Percentiles rank a stretch among this genome's conserved stretches.
Conservation (phyloP, 2,329 filamentous ascomycete genomes). For the Exserohilum rostratum region DNA sequence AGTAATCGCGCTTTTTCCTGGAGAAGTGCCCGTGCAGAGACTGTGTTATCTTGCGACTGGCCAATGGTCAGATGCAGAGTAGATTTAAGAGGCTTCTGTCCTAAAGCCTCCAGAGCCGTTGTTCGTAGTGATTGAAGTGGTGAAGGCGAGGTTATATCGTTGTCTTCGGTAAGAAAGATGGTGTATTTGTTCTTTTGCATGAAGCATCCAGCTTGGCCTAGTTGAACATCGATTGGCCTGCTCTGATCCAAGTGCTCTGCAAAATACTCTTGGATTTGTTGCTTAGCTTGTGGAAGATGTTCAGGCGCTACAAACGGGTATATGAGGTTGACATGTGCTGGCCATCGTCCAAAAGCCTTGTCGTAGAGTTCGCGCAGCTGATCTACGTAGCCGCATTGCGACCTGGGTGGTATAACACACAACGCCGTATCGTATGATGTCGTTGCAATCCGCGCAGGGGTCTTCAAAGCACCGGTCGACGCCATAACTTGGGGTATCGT, state of each 20-base stretch:
- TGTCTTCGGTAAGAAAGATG: constrained; percentile 30
- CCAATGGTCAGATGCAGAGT: constrained; percentile 66
- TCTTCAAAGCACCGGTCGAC: constrained; percentile 2
- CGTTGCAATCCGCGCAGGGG: constrained; percentile 23
- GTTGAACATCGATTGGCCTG: constrained; percentile 10
- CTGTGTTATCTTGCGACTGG: constrained; percentile 58
- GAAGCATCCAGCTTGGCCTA: constrained; percentile 58
- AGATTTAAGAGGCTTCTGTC: constrained; percentile 19
- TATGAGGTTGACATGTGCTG: constrained; percentile 69
- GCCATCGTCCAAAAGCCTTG: constrained; percentile 66
- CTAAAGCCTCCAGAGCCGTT: constrained; percentile 30
- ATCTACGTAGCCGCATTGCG: constrained; percentile 58
- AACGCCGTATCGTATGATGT: constrained; percentile 65
- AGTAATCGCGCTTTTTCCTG: constrained; percentile 60
- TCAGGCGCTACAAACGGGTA: constrained; percentile 67
- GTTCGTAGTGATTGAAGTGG: constrained; percentile 25
- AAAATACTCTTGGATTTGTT: constrained; percentile 49
- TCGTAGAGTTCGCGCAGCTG: constrained; percentile 67
- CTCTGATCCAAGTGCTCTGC: constrained; percentile 4
- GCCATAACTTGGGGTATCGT: constrained; percentile 24
- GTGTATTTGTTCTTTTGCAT: constrained; percentile 58
- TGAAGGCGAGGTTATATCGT: neutral
- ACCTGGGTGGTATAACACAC: constrained; percentile 62
- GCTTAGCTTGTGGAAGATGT: constrained; percentile 53
- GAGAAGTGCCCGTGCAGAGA: constrained; percentile 58